Evolutionary conservation across 2,329 filamentous ascomycete species (phyloP).

Genomic region (Penicillium sp.): DNA sequence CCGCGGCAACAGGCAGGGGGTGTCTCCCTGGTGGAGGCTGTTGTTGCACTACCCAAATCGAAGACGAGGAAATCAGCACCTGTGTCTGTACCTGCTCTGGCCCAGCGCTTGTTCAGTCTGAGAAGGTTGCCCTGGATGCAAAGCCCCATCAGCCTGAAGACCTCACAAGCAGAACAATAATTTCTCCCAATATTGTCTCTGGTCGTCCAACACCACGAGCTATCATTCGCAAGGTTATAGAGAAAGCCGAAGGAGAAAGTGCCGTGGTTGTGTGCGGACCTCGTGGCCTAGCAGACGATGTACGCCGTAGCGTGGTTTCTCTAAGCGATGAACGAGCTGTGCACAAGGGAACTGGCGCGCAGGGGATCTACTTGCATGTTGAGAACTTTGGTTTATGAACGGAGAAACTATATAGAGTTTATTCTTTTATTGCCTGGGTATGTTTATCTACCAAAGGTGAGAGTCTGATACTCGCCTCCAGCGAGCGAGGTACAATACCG

Average conservation of each 20-base stretch:
- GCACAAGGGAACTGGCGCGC: conserved; percentile 65
- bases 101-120: conserved; percentile 15
- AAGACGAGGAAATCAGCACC: conserved; percentile 45
- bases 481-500: not conserved
- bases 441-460: not conserved
- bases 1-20: conserved; percentile 7
- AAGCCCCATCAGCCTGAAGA: not conserved
- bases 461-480: not conserved
- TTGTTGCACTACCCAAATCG: conserved; percentile 51
- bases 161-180: not conserved
- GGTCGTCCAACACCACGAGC: conserved; percentile 53
- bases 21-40: conserved; percentile 40
- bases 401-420: not conserved
- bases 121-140: conserved; percentile 5
- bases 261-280: conserved; percentile 64
- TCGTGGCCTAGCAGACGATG: conserved; percentile 52
- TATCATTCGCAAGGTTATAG: conserved; percentile 56
- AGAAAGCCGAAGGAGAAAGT: conserved; percentile 60
- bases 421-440: not conserved
- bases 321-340: conserved; percentile 65
- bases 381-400: conserved; percentile 54
- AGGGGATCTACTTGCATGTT: conserved; percentile 61
- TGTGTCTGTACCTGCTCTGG: conserved; percentile 39
- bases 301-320: conserved; percentile 54
- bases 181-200: conserved; percentile 35